Evolutionary conservation across 164 flowering plant genomes (phyloP), one percentile per base, ranked within the genome.

Genomic region (grape (Vitis vinifera)): DNA sequence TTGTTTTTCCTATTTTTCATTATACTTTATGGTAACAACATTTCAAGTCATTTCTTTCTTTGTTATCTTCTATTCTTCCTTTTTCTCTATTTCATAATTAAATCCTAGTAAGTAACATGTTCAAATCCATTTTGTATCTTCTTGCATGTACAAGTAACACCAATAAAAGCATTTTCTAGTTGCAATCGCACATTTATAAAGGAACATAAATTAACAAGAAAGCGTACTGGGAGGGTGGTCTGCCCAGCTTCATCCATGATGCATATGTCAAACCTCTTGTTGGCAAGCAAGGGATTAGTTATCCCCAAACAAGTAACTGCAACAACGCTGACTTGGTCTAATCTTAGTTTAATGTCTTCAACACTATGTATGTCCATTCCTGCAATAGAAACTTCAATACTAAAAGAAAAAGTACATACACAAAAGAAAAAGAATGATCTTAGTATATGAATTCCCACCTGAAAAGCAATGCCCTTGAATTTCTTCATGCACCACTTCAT

Each of bases 191-290:
- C 10, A 16, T 64, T 9, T 17, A 50, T 6, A 4, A 15, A 68
- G 9, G 23, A 49, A 37, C 4, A 15, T 14, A 3, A 31, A 63
- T 10, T 49, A 14, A 61, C 29, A 19, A 70, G 55, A 56, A 50
- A 10, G 72, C 89, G 59, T 90, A 96, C 99, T 56, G 99, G 99
- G n/a, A 96, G 80, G 51, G 97, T 91, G 37, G 84, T 93, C 72
- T 96, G 99, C 71, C 98, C 99, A 73, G 99, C 99, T 86, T 96
- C 99, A 83, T 96, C 99, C 91, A 96, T 90, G 67, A 96, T 92
- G 84, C 99, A 96, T 62, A 96, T 71, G 63, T 93, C 98, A 86
- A 96, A 96, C 81, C 75, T 88, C 86, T 83, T 91, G 76, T 87
- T 83, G 49, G 82, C 69, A 78, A 96, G 97, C 82, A 96, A 83